Base-by-base conservation (phyloP, 768 basidiomycete species). In the Nidula microcarpa region DNA sequence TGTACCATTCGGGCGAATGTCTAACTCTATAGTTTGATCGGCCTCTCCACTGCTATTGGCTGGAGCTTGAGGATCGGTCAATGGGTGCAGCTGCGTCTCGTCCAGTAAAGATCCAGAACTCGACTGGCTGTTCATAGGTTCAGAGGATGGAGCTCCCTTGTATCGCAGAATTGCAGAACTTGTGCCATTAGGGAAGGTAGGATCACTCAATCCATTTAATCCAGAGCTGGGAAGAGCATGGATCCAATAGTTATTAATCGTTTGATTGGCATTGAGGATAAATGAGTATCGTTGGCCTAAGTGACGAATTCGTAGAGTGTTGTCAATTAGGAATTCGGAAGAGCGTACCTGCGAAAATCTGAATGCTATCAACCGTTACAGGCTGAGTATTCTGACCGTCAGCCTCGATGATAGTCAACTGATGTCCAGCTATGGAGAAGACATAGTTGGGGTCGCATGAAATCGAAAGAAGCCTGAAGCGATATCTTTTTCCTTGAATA, bases 221-320 rank as follows among this genome's bases (percentile, higher is more conserved):
- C 45, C 45, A 47, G 16, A 17, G 45, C 18, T 65, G 8, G 71
- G 64, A n/a, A 61, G 47, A 0, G 79, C 68, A 18, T 79, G 76
- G 43, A 84, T 68, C 81, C 81, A 83, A 59, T 84, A 83, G 53
- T 80, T 84, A 10, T 60, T 72, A 16, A 75, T 55, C 0, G 69
- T 55, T 30, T 30, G 23, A 4, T 30, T 30, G 23, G 23, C 23
- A 30, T 30, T 30, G 23, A 30, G 23, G 23, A 80, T 62, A 16
- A 77, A 66, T 5, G 76, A 79, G 57, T 80, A 75, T 5, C 72
- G 68, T 54, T 77, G 74, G 41, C 70, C 74, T 2, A 74, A 17
- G 23, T 17, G 30, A 41, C 68, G 39, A 69, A 72, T 35, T 81
- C 62, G 30, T 69, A 66, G 37, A 81, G 57, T 14, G 66, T 72